phyloP scores from a whole-genome alignment of 176 grass and related monocot species.

The Thinopyrum elongatum region DNA sequence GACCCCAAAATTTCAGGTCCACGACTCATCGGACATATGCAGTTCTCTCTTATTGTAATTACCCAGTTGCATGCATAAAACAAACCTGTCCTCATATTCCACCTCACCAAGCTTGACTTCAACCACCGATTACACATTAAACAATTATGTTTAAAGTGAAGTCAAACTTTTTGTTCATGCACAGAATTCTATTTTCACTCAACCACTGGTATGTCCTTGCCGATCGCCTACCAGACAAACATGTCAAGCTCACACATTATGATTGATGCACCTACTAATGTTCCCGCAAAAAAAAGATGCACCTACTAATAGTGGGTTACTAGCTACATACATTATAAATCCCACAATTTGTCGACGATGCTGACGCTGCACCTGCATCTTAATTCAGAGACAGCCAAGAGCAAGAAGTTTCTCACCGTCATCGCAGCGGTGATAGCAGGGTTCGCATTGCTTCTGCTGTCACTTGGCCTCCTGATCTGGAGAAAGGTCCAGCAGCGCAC shows the following conservation, averaged over 20 bases:
- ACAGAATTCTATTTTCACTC: not conserved
- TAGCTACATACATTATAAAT: too few species aligned
- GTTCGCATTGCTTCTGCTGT: slow-evolving; percentile 6
- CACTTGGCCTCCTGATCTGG: not conserved
- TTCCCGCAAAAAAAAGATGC: too few species aligned
- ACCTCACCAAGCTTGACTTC: not conserved
- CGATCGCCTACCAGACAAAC: not conserved
- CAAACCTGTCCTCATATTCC: not conserved
- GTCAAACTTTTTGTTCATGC: not conserved
- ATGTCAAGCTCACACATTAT: not conserved
- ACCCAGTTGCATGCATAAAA: not conserved
- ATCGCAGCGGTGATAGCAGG: slow-evolving; percentile 10
- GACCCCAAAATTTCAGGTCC: too few species aligned
- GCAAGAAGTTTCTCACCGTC: not conserved
- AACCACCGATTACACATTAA: not conserved
- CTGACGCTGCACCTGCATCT: not conserved
- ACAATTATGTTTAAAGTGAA: not conserved
- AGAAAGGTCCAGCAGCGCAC: not conserved
- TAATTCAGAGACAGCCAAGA: not conserved
- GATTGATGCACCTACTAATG: too few species aligned
- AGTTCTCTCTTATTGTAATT: not conserved
- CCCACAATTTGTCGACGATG: not conserved
- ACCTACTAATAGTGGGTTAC: too few species aligned
- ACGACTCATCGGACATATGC: not conserved
- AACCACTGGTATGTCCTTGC: not conserved